Evolutionary conservation across 441 rosid species (phyloP), one percentile per base, ranked within the genome.

Genomic region (Erodium texanum): DNA sequence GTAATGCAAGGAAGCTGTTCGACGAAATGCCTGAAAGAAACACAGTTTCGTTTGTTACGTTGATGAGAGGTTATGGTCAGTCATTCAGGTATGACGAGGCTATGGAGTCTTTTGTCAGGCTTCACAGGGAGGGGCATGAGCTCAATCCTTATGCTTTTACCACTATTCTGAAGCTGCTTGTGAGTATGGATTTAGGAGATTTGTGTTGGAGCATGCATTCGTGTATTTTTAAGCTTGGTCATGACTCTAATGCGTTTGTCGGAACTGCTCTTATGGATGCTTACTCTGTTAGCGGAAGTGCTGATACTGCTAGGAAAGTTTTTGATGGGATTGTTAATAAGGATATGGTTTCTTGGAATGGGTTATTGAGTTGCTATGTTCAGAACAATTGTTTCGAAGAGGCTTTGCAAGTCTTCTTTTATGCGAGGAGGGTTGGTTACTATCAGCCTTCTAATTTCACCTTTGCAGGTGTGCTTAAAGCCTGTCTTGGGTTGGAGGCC

Each of bases 261-360:
- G 97, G 91, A 70, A 85, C 97, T 66, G 89, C 94, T 24, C 82
- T 94, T 64, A 76, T 94, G 14, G 90, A 85, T 68, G 82, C 87
- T 59, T 94, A 87, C 69, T 78, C 90, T 58, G 78, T 86, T 59
- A 84, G 83, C 65, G 84, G 94, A 56, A 22, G 23, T 61, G 81
- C 85, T 77, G 81, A 79, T 32, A 50, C 71, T 24, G 88, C 96
- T 65, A 85, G 82, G 78, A 67, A 71, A 68, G 87, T 85, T 50
- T 88, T 92, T 74, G 82, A 84, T 18, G 90, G 81, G 76, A 78
- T 92, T 75, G 69, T 59, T 43, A 12, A 69, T 32, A 88, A 87
- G 76, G 99, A 88, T 69, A 75, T 85, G 85, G 91, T 92, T 84
- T 83, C 84, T 52, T 92, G 98, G 97, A 87, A 90, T 0, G 97